These are phyloP conservation scores for Speleostelium caveatum DNA, from an alignment of 78 protist genomes.

Conservation along the genomic window DNA sequence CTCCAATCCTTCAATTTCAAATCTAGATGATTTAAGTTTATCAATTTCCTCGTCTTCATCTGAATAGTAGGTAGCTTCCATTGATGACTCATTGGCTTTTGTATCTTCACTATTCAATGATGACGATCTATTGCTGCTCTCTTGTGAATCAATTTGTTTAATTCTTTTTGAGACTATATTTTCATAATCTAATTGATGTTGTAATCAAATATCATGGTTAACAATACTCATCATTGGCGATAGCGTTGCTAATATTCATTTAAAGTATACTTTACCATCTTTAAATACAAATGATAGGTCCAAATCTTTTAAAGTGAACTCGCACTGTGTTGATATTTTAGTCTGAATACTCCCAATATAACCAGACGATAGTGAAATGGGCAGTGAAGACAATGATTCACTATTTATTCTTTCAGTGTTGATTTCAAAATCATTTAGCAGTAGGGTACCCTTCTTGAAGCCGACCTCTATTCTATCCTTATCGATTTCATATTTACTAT, in stretches of 20 bases:
- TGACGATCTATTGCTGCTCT: background rate
- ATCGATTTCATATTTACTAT: conserved; percentile 53
- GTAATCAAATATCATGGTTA: background rate
- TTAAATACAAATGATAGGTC: conserved; percentile 46
- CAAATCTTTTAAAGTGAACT: conserved; percentile 37
- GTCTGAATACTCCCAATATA: conserved; percentile 28
- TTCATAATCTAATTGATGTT: conserved; percentile 33
- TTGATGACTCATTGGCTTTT: background rate
- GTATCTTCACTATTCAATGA: background rate
- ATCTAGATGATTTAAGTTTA: conserved; percentile 1
- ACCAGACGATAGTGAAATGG: conserved; percentile 36
- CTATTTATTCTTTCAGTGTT: conserved; percentile 29
- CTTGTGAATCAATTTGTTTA: conserved; percentile 12
- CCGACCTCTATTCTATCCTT: conserved; percentile 57
- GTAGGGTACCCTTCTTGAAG: conserved; percentile 55
- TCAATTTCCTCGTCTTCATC: conserved; percentile 75
- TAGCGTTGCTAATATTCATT: too few species aligned
- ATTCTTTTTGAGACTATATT: conserved; percentile 17
- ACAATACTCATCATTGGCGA: background rate
- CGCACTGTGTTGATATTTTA: conserved; percentile 25
- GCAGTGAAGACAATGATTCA: background rate
- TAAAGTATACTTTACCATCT: too few species aligned
- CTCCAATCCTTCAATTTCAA: conserved; percentile 43
- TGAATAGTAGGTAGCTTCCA: conserved; percentile 23
- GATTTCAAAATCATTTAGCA: conserved; percentile 27